Evolutionary conservation across 441 rosid species (phyloP), one percentile per base, ranked within the genome.

Genomic region (Euphorbia celastroides): DNA sequence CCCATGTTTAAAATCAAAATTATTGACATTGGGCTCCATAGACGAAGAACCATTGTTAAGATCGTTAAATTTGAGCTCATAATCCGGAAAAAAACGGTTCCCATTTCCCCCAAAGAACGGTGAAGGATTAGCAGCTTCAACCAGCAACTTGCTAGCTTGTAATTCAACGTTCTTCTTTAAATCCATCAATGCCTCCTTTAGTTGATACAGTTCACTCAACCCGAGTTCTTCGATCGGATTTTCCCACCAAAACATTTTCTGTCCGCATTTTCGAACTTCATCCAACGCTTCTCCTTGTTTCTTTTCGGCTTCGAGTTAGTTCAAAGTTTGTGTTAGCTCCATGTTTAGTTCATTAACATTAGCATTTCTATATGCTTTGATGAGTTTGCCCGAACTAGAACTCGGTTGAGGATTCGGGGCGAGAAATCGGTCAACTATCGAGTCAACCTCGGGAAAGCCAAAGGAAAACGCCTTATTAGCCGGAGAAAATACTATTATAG

Each of bases 381-480:
- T 36, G 14, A 75, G 44, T 23, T 67, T 60, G 27, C 60, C 42
- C 1, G 64, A 6, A 0, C 19, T 41, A 0, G 76, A 44, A 6
- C 46, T 63, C 20, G 51, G 64, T 3, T 66, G 46, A 27, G 62
- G 36, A 42, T 72, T 74, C 14, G 64, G 56, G 10, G 70, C 38
- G 10, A 80, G 76, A 51, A 67, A 83, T 0, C 77, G 65, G 16
- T 83, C 41, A 0, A 76, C 5, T 17, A 77, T 50, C 2, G 83
- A 65, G 0, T 82, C 86, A 16, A 83, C 80, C 9, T 74, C 62
- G 1, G 84, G 82, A 54, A 77, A 79, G 27, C 86, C 86, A 5
- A 85, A 83, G 7, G 86, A 78, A 61, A 80, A 86, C 9, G 71
- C 69, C 65, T 79, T 86, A 0, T 66, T 48, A 22, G 76, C 81